Evolutionary conservation across 2,329 filamentous ascomycete genomes (phyloP).

Genomic region (Colletotrichum sp.): DNA sequence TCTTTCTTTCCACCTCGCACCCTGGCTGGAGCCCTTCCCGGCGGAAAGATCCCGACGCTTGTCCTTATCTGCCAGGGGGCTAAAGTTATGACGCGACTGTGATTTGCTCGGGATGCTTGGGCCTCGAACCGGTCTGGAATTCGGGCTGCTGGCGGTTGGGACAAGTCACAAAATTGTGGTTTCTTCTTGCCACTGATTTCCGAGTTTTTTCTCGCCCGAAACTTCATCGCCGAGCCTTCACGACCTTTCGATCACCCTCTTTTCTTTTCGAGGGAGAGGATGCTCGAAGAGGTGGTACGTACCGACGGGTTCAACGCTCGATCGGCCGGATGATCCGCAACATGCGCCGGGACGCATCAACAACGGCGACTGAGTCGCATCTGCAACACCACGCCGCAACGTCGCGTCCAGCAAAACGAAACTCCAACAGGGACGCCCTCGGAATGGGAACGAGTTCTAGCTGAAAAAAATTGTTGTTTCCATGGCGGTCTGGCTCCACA

Average conservation of each 20-base stretch:
- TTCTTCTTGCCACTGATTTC: conserved; percentile 3
- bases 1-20: background rate
- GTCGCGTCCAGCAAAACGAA: background rate
- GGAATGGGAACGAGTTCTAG: background rate
- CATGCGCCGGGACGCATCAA: background rate
- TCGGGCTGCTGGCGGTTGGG: background rate
- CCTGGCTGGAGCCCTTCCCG: background rate
- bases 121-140: background rate
- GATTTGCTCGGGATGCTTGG: background rate
- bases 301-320: background rate
- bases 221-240: background rate
- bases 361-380: background rate
- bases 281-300: background rate
- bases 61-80: background rate
- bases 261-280: background rate
- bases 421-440: background rate
- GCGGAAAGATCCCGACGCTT: conserved; percentile 9
- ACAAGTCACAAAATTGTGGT: background rate
- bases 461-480: background rate
- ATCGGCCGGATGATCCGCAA: background rate
- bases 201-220: background rate
- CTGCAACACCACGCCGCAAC: background rate
- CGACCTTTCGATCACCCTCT: background rate
- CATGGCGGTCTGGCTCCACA: conserved; percentile 3
- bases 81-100: conserved; percentile 5